Evolutionary conservation across 2,329 filamentous ascomycete genomes (phyloP).

Genomic region (Pseudogymnoascus pannorum): DNA sequence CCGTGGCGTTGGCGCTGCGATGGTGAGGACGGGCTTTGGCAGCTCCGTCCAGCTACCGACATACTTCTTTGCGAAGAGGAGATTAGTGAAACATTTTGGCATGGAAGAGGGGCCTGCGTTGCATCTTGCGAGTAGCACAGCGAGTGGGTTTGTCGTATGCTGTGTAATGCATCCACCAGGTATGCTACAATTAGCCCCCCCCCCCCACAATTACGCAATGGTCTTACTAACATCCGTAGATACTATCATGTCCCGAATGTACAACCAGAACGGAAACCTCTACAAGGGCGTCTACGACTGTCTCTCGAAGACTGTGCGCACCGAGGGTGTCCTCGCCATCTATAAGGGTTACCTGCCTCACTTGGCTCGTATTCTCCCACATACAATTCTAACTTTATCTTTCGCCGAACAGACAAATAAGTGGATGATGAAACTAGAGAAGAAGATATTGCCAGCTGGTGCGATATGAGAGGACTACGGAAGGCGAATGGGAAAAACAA

Average conservation of each 20-base stretch:
- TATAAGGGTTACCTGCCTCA: conserved; percentile 98
- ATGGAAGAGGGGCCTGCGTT: conserved; percentile 87
- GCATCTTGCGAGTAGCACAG: conserved; percentile 81
- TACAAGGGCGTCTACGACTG: conserved; percentile 93
- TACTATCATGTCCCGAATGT: conserved; percentile 97
- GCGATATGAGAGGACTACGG: background rate
- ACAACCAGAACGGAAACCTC: conserved; percentile 98
- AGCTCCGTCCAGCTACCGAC: conserved; percentile 94
- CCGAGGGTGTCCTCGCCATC: conserved; percentile 83
- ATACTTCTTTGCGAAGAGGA: conserved; percentile 94
- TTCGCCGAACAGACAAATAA: conserved; percentile 97
- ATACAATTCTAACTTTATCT: conserved; percentile 88
- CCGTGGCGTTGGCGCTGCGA: conserved; percentile 82
- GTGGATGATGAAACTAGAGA: conserved; percentile 72
- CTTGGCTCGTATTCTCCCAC: conserved; percentile 85
- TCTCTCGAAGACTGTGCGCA: conserved; percentile 79
- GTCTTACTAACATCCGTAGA: conserved; percentile 41
- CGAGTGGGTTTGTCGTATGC: conserved; percentile 92
- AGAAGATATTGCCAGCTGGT: conserved; percentile 40
- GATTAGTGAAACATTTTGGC: conserved; percentile 71
- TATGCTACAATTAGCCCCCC: conserved; percentile 34
- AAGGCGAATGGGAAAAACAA: background rate
- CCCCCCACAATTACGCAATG: background rate
- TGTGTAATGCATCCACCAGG: conserved; percentile 96
- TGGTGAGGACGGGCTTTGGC: conserved; percentile 93